These are phyloP conservation scores for Phytophthora pluvialis DNA, from an alignment of 352 stramenopile genomes.

Conservation along the genomic window DNA sequence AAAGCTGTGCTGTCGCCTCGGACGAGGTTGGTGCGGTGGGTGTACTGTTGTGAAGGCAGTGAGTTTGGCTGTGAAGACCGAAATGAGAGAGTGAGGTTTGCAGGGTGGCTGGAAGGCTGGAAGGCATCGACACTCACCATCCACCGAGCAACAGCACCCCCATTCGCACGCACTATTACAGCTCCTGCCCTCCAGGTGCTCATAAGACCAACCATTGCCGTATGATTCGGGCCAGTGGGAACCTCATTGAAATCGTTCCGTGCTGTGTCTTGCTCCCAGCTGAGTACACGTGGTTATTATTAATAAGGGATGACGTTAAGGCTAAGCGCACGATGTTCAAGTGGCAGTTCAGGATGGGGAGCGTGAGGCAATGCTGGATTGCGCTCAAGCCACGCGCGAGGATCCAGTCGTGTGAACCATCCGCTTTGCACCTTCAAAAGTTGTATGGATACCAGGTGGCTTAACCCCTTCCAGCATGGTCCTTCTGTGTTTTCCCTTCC, in stretches of 20 bases:
- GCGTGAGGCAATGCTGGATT: slow-evolving; percentile 27
- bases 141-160: slow-evolving; percentile 13
- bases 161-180: slow-evolving; percentile 21
- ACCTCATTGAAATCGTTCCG: slow-evolving; percentile 6
- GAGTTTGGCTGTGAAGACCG: slow-evolving; percentile 23
- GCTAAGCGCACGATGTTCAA: slow-evolving; percentile 19
- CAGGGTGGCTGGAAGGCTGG: background rate
- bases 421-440: background rate
- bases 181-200: slow-evolving; percentile 1
- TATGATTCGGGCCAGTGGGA: slow-evolving; percentile 29
- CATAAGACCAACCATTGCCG: slow-evolving; percentile 22
- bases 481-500: no score
- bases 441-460: no score
- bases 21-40: slow-evolving; percentile 4
- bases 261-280: slow-evolving; percentile 3
- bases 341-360: slow-evolving; percentile 21
- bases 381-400: background rate
- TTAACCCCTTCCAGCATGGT: no score
- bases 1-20: background rate
- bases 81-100: slow-evolving; percentile 23
- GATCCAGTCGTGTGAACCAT: slow-evolving; percentile 1
- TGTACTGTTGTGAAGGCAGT: slow-evolving; percentile 21
- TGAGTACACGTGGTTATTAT: background rate
- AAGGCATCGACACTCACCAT: slow-evolving; percentile 21
- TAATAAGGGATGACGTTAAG: background rate